These are phyloP conservation scores for Xenosphaeropsis pyriputrescens DNA, from an alignment of 2,329 filamentous ascomycete genomes.

Conservation along the genomic window DNA sequence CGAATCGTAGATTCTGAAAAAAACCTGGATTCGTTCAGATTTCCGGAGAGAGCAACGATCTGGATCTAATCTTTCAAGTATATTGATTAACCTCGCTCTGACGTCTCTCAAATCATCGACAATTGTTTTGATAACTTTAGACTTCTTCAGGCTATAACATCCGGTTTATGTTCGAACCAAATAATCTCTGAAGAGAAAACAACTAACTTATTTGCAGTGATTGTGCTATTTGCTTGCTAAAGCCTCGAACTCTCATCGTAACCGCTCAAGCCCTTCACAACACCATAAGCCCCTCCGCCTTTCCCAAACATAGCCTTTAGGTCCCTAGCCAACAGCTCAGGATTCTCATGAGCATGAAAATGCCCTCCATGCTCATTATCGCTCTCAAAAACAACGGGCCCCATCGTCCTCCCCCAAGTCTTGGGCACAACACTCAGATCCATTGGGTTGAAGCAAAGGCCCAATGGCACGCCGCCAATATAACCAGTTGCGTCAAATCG, in stretches of 20 bases:
- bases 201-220: no score
- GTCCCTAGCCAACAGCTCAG: conserved; percentile 34
- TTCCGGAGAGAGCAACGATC: no score
- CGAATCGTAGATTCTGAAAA: no score
- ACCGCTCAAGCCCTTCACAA: conserved; percentile 7
- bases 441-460: conserved; percentile 38
- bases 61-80: no score
- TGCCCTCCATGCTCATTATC: conserved; percentile 22
- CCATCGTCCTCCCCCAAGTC: conserved; percentile 41
- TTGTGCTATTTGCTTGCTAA: no score
- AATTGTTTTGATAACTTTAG: no score
- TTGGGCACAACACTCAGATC: conserved; percentile 38
- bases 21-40: no score
- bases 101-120: no score
- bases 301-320: conserved; percentile 40
- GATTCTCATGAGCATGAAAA: conserved; percentile 43
- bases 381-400: conserved; percentile 40
- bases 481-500: conserved; percentile 1
- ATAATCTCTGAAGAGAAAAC: no score
- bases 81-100: no score
- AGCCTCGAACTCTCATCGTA: neutral
- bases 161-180: no score
- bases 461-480: conserved; percentile 28
- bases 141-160: no score
- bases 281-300: conserved; percentile 24